A percentile compares a stretch with the other conserved stretches of the same genome.
Conservation (phyloP, 331 rosid genomes). For the Saraca asoca region DNA sequence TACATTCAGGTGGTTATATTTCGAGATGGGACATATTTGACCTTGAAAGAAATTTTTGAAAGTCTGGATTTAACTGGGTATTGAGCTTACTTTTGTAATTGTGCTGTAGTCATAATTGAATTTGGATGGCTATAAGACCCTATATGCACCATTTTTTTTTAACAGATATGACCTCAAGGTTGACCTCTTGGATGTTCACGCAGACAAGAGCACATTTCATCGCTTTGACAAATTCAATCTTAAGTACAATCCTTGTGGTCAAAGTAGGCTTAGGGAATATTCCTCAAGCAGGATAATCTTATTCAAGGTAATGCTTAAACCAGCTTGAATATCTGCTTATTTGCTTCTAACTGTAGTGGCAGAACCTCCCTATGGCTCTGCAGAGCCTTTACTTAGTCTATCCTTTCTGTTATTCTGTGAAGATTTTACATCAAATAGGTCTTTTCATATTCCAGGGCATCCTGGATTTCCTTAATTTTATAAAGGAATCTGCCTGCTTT, state of each 20-base stretch:
- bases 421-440: slow-evolving; percentile 7
- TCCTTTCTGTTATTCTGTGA: too few relatives aligned
- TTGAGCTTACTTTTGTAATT: slow-evolving; percentile 12
- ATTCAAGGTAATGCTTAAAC: slow-evolving; percentile 71
- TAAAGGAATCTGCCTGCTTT: background rate
- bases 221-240: slow-evolving; percentile 98
- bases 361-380: slow-evolving; percentile 1
- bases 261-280: slow-evolving; percentile 98
- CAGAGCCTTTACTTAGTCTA: background rate
- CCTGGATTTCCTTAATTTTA: too few relatives aligned
- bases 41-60: slow-evolving; percentile 94
- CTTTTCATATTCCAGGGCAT: background rate
- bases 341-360: slow-evolving; percentile 13
- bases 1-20: slow-evolving; percentile 83
- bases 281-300: slow-evolving; percentile 94
- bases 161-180: slow-evolving; percentile 94
- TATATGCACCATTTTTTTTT: slow-evolving; percentile 31
- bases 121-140: slow-evolving; percentile 1
- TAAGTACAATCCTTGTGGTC: slow-evolving; percentile 98
- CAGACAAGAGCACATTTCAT: slow-evolving; percentile 99
- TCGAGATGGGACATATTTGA: slow-evolving; percentile 97
- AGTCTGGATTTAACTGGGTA: slow-evolving; percentile 95
- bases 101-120: slow-evolving; percentile 3
- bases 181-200: slow-evolving; percentile 98
- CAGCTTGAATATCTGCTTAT: slow-evolving; percentile 4